Base-by-base conservation (phyloP, 306 rosid genomes). In the Sesbania bispinosa region DNA sequence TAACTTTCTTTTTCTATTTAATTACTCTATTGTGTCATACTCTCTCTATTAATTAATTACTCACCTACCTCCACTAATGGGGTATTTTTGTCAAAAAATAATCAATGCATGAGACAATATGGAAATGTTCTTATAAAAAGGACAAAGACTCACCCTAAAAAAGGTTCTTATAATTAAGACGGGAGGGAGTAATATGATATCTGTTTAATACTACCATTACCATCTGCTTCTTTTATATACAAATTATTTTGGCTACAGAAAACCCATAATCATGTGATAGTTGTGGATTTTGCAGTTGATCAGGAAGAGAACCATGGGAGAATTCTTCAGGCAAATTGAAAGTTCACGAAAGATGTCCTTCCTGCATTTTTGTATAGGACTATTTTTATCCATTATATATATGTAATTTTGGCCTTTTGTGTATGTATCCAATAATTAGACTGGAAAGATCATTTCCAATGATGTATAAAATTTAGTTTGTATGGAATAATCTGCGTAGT, bases 311-410 rank as follows among this genome's bases (percentile, higher is more conserved):
- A 71, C 54, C 73, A 38, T 42, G 92, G 85, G 78, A 85, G 96
- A 84, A 55, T 85, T 79, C 93, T 90, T 23, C 98, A 90, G 80
- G 30, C 86, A 51, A 90, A 90, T 77, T 90, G 70, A 81, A 45
- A 36, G 62, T 50, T 45, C 29, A 4, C 4, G 6, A 13, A 23
- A 45, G 42, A 52, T 50, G n/a, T 36, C 11, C 39, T 35, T 63
- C 18, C 35, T 26, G 15, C 65, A 35, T 21, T 45, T 46, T 24
- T 69, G 79, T 76, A 68, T 55, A 26, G 21, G 2, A 26, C 33
- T 29, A 36, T 30, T 35, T 46, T 69, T 45, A 73, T 46, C 15
- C n/a, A n/a, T 10, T 69, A 54, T 62, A 5, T 66, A 47, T 71
- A 10, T 52, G 4, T 9, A 14, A 24, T 39, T 60, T 35, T 11